Conservation (phyloP, 371 early-diverging fungal genomes). For the Furculomyces boomerangus region DNA sequence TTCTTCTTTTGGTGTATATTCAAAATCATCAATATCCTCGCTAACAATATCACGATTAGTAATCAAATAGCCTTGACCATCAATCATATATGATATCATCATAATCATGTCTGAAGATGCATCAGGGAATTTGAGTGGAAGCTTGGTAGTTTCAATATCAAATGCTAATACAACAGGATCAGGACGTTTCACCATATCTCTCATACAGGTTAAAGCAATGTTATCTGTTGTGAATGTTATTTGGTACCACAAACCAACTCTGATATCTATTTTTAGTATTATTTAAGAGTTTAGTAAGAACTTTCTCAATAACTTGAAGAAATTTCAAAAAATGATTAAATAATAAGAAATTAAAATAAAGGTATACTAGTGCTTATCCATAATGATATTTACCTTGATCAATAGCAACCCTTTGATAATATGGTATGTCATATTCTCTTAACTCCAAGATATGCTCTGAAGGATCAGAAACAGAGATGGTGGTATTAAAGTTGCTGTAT, state of each 20-base stretch:
- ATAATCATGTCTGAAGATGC: conserved; percentile 84
- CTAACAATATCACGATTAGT: conserved; percentile 95
- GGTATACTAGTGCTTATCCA: background rate
- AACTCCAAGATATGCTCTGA: conserved; percentile 54
- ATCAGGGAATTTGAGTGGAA: conserved; percentile 98
- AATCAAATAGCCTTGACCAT: conserved; percentile 93
- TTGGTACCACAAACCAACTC: conserved; percentile 94
- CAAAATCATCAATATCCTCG: conserved; percentile 95
- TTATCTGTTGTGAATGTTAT: conserved; percentile 33
- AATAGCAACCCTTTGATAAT: conserved; percentile 83
- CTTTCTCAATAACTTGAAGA: too few relatives aligned
- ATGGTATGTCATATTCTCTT: conserved; percentile 89
- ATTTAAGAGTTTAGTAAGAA: background rate
- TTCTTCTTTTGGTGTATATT: conserved; percentile 95
- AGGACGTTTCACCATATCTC: conserved; percentile 85
- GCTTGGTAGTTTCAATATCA: conserved; percentile 98
- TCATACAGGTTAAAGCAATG: conserved; percentile 40
- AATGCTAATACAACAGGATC: conserved; percentile 94
- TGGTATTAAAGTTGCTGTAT: conserved; percentile 3
- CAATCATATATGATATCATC: conserved; percentile 99
- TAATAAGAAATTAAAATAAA: background rate
- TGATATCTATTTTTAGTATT: conserved; percentile 37
- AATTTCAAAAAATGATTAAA: background rate
- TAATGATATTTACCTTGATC: conserved; percentile 40
- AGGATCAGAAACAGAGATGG: conserved; percentile 11